Conservation (phyloP, 2,329 filamentous ascomycete genomes). For the Coniochaeta sp. region DNA sequence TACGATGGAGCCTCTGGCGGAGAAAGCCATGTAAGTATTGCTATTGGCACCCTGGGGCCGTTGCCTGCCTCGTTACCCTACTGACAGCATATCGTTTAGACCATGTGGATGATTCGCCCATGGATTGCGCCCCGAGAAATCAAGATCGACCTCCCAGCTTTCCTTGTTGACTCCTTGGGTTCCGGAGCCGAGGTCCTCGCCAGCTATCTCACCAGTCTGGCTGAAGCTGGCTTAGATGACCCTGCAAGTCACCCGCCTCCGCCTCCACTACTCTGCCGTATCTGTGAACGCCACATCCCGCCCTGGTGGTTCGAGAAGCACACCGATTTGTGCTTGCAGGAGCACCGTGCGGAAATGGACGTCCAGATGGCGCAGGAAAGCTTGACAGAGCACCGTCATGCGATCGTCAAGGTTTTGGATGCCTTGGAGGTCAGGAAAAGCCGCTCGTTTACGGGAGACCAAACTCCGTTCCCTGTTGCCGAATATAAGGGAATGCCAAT, state of each 20-base stretch:
- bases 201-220: conserved; percentile 82
- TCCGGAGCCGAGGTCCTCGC: conserved; percentile 93
- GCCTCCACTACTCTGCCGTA: conserved; percentile 81
- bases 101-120: conserved; percentile 99
- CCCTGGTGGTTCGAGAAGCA: conserved; percentile 99
- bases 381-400: conserved; percentile 83
- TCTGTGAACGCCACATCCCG: conserved; percentile 93
- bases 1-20: conserved; percentile 82
- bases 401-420: conserved; percentile 92
- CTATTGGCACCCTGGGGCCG: not conserved
- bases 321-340: conserved; percentile 89
- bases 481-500: conserved; percentile 89
- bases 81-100: conserved; percentile 44
- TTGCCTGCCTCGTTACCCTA: not conserved
- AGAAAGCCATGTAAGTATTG: conserved; percentile 73
- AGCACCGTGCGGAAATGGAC: conserved; percentile 95
- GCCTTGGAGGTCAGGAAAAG: conserved; percentile 74
- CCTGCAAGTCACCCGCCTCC: conserved; percentile 73
- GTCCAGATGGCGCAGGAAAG: conserved; percentile 93
- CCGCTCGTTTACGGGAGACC: conserved; percentile 51
- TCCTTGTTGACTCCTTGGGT: conserved; percentile 88
- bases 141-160: conserved; percentile 83
- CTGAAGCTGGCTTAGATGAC: conserved; percentile 73
- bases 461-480: conserved; percentile 45
- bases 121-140: conserved; percentile 84